These are phyloP conservation scores for Nothophytophthora sp. DNA, from an alignment of 352 stramenopile species.

Conservation along the genomic window DNA sequence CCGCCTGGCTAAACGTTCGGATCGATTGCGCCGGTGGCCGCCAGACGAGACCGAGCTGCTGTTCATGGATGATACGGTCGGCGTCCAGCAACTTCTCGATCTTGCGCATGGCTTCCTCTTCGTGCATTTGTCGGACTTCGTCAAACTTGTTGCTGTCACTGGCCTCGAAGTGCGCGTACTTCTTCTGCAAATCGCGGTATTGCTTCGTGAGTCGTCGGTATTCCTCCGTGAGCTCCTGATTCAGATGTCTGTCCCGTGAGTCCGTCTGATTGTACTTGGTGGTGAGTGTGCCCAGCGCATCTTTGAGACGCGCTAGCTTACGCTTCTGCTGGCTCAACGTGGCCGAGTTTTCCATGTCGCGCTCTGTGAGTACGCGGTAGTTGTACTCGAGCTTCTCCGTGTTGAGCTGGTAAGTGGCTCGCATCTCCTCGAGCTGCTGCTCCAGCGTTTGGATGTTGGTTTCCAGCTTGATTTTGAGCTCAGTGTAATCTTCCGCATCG, in stretches of 20 bases:
- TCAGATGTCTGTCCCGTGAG: constrained; percentile 80
- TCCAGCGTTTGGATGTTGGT: constrained; percentile 96
- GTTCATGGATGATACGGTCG: constrained; percentile 90
- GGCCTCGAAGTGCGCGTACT: constrained; percentile 94
- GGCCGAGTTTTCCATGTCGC: constrained; percentile 95
- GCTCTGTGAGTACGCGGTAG: constrained; percentile 94
- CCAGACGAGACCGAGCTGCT: constrained; percentile 90
- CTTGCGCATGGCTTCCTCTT: constrained; percentile 81
- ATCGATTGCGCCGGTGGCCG: constrained; percentile 55
- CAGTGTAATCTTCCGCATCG: constrained; percentile 94
- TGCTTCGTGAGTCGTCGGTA: constrained; percentile 94
- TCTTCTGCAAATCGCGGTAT: constrained; percentile 95
- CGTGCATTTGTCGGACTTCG: constrained; percentile 93
- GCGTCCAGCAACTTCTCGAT: constrained; percentile 89
- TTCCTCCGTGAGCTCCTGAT: constrained; percentile 94
- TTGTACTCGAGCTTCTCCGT: constrained; percentile 98
- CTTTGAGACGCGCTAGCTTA: constrained; percentile 93
- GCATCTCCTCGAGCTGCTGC: constrained; percentile 96
- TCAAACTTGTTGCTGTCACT: constrained; percentile 89
- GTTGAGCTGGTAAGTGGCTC: constrained; percentile 95
- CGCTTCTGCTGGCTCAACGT: constrained; percentile 93
- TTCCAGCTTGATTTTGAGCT: constrained; percentile 97
- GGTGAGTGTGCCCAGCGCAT: constrained; percentile 88
- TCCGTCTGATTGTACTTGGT: constrained; percentile 94
- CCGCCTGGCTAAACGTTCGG: constrained; percentile 45